phyloP scores from a whole-genome alignment of 352 stramenopile genomes.

The Hyaloperonospora brassicae region DNA sequence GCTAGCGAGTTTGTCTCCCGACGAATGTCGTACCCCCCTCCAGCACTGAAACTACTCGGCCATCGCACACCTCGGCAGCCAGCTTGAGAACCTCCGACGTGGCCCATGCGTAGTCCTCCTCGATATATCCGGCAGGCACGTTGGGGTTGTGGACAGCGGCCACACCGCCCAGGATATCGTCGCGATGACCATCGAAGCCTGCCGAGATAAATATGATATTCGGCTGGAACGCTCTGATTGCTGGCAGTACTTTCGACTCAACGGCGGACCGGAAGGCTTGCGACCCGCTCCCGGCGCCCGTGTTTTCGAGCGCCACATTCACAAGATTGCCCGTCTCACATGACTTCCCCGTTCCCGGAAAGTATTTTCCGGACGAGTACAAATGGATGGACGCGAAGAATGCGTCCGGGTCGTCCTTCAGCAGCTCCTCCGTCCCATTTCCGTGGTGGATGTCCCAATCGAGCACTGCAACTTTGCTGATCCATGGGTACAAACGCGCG shows the following conservation, averaged over 20 bases:
- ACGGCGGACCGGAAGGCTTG: constrained; percentile 58
- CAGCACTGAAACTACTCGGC: constrained; percentile 77
- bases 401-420: constrained; percentile 69
- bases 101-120: constrained; percentile 79
- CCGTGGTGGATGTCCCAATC: constrained; percentile 99
- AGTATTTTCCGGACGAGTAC: constrained; percentile 68
- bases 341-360: constrained; percentile 64
- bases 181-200: constrained; percentile 80
- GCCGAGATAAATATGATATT: constrained; percentile 87
- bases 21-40: constrained; percentile 81
- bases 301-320: constrained; percentile 75
- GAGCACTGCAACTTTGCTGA: constrained; percentile 92
- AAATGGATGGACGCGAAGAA: constrained; percentile 83
- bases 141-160: constrained; percentile 72
- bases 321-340: constrained; percentile 52
- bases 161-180: constrained; percentile 75
- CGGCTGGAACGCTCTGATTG: constrained; percentile 59
- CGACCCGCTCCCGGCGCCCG: constrained; percentile 53
- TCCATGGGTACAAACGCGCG: constrained; percentile 86
- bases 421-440: constrained; percentile 94
- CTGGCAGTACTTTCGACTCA: constrained; percentile 55
- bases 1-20: constrained; percentile 76
- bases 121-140: constrained; percentile 68
- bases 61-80: constrained; percentile 67
- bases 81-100: constrained; percentile 72